Conservation (phyloP, 202 grass and related monocot genomes). For the Brachypodium distachyon region DNA sequence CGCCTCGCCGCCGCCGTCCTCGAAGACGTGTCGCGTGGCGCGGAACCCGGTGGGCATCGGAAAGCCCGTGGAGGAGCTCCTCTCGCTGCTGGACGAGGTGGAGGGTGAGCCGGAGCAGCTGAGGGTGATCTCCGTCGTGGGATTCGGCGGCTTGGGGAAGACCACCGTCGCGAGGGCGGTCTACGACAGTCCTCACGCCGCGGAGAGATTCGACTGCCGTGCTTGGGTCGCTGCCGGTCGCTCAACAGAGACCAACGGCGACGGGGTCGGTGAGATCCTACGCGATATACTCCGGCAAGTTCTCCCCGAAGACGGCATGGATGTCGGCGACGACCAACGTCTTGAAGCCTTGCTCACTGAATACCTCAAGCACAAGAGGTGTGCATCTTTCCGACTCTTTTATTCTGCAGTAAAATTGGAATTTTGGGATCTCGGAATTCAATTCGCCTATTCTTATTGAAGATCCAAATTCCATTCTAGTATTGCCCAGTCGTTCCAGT, state of each 20-base stretch:
- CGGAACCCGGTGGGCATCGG: not conserved
- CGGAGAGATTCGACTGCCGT: not conserved
- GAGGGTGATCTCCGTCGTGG: conserved; percentile 32
- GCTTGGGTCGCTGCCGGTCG: not conserved
- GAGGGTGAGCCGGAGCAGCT: conserved; percentile 13
- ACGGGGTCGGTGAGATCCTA: not conserved
- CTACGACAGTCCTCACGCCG: not conserved
- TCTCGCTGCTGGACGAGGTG: conserved; percentile 10
- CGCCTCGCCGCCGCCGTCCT: too few species aligned
- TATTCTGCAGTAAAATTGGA: not conserved
- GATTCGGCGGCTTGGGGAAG: conserved; percentile 25
- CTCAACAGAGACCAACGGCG: not conserved
- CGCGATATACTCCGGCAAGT: not conserved
- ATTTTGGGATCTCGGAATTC: not conserved
- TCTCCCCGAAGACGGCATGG: not conserved
- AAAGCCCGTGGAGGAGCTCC: conserved; percentile 8
- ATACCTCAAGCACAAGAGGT: conserved; percentile 12
- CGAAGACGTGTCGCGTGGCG: not conserved
- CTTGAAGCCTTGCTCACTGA: not conserved
- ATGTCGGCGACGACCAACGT: not conserved
- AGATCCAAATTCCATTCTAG: not conserved
- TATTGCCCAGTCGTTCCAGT: not conserved
- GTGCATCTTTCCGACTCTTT: not conserved
- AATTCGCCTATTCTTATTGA: not conserved
- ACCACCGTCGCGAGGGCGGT: conserved; percentile 9